These are phyloP conservation scores for Dovyalis caffra DNA, from an alignment of 345 rosid species.

Conservation along the genomic window DNA sequence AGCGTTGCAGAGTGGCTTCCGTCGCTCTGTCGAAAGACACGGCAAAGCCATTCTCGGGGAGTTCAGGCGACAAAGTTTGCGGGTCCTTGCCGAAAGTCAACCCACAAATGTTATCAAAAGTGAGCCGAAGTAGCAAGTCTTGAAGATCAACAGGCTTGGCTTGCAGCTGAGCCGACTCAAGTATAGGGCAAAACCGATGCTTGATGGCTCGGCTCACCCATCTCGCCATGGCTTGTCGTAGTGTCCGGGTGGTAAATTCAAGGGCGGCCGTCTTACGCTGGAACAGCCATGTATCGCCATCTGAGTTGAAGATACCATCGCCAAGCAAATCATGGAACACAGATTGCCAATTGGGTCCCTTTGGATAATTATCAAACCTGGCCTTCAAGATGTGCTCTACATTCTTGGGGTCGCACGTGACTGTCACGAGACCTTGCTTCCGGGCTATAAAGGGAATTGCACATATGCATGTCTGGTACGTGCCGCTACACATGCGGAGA, in stretches of 20 bases:
- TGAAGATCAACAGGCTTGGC: conserved; percentile 39
- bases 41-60: conserved; percentile 41
- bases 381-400: conserved; percentile 42
- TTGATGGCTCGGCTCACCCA: conserved; percentile 50
- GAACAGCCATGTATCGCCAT: conserved; percentile 46
- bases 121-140: conserved; percentile 45
- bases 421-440: conserved; percentile 49
- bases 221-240: conserved; percentile 54
- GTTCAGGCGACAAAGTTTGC: conserved; percentile 33
- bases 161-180: conserved; percentile 35
- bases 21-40: conserved; percentile 47
- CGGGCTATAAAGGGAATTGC: conserved; percentile 38
- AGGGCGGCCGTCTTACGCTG: conserved; percentile 52
- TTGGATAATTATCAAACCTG: conserved; percentile 48
- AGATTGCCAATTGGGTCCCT: conserved; percentile 52
- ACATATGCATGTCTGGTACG: conserved; percentile 47
- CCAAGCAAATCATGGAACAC: conserved; percentile 47
- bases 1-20: conserved; percentile 43
- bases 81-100: conserved; percentile 47
- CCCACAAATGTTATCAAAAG: conserved; percentile 53
- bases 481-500: conserved; percentile 38
- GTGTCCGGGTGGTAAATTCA: conserved; percentile 49
- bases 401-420: conserved; percentile 52
- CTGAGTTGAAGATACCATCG: conserved; percentile 50
- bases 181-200: conserved; percentile 39